A percentile compares a stretch with the other conserved stretches of the same genome.
Conservation (phyloP, 306 rosid species). For the Potentilla sterilis region DNA sequence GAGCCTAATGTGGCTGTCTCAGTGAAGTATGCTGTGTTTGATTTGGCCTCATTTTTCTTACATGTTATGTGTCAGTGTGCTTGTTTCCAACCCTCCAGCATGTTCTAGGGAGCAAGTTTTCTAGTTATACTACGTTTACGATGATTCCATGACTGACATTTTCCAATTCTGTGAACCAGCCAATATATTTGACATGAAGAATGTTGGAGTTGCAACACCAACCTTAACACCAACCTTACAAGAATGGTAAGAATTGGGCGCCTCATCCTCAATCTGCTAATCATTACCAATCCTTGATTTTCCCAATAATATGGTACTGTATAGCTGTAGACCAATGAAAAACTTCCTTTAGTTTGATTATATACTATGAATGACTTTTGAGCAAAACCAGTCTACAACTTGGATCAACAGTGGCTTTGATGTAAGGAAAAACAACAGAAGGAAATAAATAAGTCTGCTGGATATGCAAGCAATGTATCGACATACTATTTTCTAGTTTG, state of each 20-base stretch:
- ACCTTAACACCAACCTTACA: no score
- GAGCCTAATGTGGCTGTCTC: background rate
- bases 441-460: no score
- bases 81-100: background rate
- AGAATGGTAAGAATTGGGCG: slow-evolving; percentile 56
- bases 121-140: no score
- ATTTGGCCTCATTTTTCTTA: background rate
- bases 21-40: background rate
- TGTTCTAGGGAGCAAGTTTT: background rate
- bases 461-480: no score
- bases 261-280: slow-evolving; percentile 30
- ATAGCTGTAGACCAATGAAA: no score
- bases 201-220: slow-evolving; percentile 40
- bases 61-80: background rate
- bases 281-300: background rate
- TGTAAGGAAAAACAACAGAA: no score
- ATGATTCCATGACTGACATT: slow-evolving; percentile 13
- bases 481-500: no score
- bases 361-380: no score
- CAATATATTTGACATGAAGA: slow-evolving; percentile 48
- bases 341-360: no score
- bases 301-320: no score
- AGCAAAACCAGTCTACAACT: no score
- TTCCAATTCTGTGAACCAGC: slow-evolving; percentile 43
- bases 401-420: no score